These are phyloP conservation scores for Asterophora lycoperdoides DNA, from an alignment of 768 basidiomycete genomes.

Conservation along the genomic window DNA sequence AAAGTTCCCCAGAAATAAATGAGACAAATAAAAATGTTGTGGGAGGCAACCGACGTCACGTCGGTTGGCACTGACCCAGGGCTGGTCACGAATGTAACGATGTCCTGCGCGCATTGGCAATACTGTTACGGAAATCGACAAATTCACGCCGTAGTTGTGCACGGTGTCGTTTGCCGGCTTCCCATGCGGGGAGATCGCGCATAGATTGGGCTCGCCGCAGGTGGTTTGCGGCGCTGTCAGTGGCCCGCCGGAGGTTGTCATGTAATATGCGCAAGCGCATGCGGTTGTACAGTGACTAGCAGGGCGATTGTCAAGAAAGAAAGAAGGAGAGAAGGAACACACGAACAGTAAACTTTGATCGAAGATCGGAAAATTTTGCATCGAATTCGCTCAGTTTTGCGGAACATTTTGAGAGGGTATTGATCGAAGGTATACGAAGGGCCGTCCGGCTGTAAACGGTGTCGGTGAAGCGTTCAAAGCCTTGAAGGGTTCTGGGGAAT, in stretches of 20 bases:
- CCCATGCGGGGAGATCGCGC: slow-evolving; percentile 28
- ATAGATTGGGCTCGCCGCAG: slow-evolving; percentile 19
- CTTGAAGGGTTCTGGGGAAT: slow-evolving; percentile 7
- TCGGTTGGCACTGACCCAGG: too few relatives aligned
- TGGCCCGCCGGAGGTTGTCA: slow-evolving; percentile 26
- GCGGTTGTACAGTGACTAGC: slow-evolving; percentile 25
- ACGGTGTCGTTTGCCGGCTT: slow-evolving; percentile 31
- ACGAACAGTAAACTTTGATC: slow-evolving; percentile 33
- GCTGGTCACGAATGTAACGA: slow-evolving; percentile 10
- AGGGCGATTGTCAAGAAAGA: not conserved
- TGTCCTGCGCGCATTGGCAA: slow-evolving; percentile 2
- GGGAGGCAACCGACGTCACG: too few relatives aligned
- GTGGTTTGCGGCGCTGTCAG: slow-evolving; percentile 26
- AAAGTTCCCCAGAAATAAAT: too few relatives aligned
- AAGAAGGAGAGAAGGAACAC: not conserved
- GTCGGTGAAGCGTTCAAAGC: slow-evolving; percentile 8
- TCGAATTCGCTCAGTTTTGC: slow-evolving; percentile 37
- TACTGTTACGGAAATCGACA: slow-evolving; percentile 12
- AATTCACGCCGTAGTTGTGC: slow-evolving; percentile 30
- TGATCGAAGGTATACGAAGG: slow-evolving; percentile 2
- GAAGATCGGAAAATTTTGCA: slow-evolving; percentile 33
- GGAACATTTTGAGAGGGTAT: slow-evolving; percentile 12
- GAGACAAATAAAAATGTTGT: too few relatives aligned
- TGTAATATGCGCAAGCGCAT: slow-evolving; percentile 31
- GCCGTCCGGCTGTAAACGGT: not conserved